A percentile compares a stretch with the other conserved stretches of the same genome.
These are phyloP conservation scores for Lactifluus echinatus DNA, from an alignment of 768 basidiomycete species.

Conservation along the genomic window DNA sequence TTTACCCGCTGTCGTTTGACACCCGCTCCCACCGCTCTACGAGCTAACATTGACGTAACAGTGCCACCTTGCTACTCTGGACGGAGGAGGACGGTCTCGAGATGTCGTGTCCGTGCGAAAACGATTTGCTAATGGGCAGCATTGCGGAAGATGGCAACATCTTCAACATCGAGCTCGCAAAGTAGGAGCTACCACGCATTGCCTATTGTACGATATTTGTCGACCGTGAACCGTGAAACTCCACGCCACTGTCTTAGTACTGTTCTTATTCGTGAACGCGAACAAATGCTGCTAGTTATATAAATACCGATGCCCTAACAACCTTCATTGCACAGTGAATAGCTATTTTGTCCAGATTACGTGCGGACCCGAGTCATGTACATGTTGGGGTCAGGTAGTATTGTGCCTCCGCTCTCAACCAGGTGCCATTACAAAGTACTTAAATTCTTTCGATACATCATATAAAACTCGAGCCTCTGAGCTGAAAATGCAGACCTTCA, in stretches of 20 bases:
- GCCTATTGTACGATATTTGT: background rate
- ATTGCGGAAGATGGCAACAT: background rate
- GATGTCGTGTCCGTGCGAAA: background rate
- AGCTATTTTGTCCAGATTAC: background rate
- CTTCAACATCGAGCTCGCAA: constrained; percentile 13
- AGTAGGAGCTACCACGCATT: background rate
- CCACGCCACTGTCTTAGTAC: background rate
- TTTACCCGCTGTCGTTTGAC: background rate
- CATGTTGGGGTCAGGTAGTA: too few species aligned
- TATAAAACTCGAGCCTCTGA: too few species aligned
- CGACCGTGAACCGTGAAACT: background rate
- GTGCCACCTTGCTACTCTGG: constrained; percentile 5
- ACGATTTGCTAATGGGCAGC: constrained; percentile 6
- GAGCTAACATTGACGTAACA: background rate
- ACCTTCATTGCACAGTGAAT: background rate
- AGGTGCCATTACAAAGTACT: too few species aligned
- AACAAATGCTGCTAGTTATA: background rate
- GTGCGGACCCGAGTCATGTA: too few species aligned
- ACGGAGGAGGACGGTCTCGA: constrained; percentile 5
- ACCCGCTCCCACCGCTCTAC: background rate
- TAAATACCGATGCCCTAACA: background rate
- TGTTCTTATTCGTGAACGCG: background rate
- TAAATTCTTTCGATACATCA: too few species aligned
- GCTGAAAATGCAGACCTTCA: too few species aligned
- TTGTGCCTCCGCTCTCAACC: too few species aligned